Evolutionary conservation across 202 grass and related monocot genomes (phyloP).

Genomic region (Eragrostis tef): DNA sequence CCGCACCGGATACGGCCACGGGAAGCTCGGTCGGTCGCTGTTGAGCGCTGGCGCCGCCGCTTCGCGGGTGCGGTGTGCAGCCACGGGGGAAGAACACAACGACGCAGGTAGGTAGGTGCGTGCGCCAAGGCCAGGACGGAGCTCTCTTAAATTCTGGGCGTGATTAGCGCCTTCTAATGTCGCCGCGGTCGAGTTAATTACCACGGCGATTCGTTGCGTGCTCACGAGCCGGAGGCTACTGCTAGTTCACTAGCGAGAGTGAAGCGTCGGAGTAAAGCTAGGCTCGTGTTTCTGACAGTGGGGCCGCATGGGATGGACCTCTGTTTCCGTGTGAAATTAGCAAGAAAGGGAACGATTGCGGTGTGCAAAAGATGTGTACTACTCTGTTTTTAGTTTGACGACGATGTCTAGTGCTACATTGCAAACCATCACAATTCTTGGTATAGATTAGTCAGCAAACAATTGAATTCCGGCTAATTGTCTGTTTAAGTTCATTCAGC

Average conservation of each 20-base stretch:
- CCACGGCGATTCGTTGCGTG: conserved; percentile 52
- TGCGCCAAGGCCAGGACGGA: conserved; percentile 5
- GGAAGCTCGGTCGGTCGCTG: conserved; percentile 27
- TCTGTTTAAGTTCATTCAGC: too few relatives aligned
- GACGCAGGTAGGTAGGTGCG: not conserved
- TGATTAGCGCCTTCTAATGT: conserved; percentile 43
- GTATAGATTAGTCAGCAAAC: too few relatives aligned
- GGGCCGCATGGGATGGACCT: not conserved
- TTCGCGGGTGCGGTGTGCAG: not conserved
- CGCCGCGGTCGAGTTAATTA: conserved; percentile 21
- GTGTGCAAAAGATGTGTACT: too few relatives aligned
- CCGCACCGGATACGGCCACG: conserved; percentile 21
- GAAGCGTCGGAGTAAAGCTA: not conserved
- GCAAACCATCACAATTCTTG: too few relatives aligned
- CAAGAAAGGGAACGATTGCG: too few relatives aligned
- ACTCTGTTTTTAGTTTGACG: too few relatives aligned
- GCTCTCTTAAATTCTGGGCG: conserved; percentile 45
- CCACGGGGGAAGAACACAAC: not conserved
- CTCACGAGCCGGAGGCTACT: not conserved
- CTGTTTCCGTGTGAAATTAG: too few relatives aligned
- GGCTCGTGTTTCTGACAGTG: not conserved
- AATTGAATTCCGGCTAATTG: too few relatives aligned
- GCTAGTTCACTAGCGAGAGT: not conserved
- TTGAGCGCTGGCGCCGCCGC: not conserved
- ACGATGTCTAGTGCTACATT: too few relatives aligned